A percentile compares a stretch with the other conserved stretches of the same genome.
Evolutionary conservation across 1,284 basidiomycete species (phyloP).

Genomic region (Trichosporon coremiiforme): DNA sequence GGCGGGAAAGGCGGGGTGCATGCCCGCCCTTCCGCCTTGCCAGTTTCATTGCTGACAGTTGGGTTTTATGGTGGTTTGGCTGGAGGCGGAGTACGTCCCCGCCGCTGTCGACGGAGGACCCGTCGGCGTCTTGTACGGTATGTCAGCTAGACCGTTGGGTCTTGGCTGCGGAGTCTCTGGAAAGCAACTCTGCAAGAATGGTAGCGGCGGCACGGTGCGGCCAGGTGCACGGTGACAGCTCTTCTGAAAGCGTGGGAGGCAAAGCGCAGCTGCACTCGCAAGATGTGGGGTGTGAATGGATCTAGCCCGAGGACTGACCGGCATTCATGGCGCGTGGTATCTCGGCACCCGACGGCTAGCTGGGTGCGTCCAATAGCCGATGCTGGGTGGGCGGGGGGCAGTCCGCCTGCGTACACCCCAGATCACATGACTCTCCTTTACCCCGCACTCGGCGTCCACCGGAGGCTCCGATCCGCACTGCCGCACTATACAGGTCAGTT

Average conservation of each 20-base stretch:
- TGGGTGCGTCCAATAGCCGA: background rate
- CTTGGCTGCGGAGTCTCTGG: background rate
- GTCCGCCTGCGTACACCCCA: background rate
- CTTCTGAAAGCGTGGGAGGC: too few species aligned
- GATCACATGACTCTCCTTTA: background rate
- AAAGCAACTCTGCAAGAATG: too few species aligned
- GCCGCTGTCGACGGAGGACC: too few species aligned
- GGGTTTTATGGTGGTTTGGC: too few species aligned
- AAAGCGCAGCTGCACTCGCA: background rate
- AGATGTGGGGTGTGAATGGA: background rate
- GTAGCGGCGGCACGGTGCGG: too few species aligned
- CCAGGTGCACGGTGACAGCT: background rate
- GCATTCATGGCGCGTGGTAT: background rate
- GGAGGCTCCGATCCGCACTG: background rate
- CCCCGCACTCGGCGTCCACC: background rate
- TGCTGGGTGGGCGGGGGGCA: background rate
- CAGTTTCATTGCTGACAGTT: too few species aligned
- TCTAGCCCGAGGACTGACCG: background rate
- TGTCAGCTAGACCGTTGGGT: background rate
- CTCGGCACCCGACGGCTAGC: slow-evolving; percentile 10
- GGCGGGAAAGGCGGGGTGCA: background rate
- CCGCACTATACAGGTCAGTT: background rate
- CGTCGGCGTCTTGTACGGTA: background rate
- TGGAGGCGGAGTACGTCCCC: background rate
- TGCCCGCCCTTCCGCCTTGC: background rate